A percentile compares a stretch with the other conserved stretches of the same genome.
Evolutionary conservation across 208 protist species (phyloP).

Genomic region (Wallacemonas sp.): DNA sequence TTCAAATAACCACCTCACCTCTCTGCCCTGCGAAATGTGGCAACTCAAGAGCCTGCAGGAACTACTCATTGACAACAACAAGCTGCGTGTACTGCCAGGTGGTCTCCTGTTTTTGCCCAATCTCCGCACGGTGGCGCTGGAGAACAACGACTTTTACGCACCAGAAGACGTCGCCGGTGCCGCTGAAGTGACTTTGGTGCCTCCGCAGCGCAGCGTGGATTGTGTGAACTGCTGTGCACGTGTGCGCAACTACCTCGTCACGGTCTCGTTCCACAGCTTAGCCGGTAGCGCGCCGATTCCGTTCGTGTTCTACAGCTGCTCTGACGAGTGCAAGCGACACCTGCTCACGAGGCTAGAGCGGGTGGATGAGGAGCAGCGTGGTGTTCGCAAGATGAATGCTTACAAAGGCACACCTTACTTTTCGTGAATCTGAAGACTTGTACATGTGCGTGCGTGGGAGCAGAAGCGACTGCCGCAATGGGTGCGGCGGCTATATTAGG

Average conservation of each 20-base stretch:
- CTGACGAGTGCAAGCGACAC: constrained; percentile 51
- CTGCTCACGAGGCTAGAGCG: constrained; percentile 43
- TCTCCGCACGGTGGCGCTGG: constrained; percentile 50
- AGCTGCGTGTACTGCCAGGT: constrained; percentile 63
- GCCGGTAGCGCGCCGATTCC: constrained; percentile 34
- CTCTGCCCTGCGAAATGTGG: constrained; percentile 66
- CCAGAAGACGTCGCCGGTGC: constrained; percentile 47
- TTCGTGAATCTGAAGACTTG: background rate
- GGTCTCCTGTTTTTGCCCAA: constrained; percentile 72
- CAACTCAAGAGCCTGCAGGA: constrained; percentile 71
- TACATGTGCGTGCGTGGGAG: background rate
- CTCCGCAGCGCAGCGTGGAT: constrained; percentile 51
- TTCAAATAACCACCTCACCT: constrained; percentile 62
- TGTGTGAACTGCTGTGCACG: constrained; percentile 77
- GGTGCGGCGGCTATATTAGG: too few relatives aligned
- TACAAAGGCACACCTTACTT: constrained; percentile 2
- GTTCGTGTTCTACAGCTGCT: constrained; percentile 76
- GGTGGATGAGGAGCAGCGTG: constrained; percentile 45
- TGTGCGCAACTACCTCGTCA: constrained; percentile 49
- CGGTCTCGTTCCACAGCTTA: constrained; percentile 65
- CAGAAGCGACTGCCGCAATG: too few relatives aligned
- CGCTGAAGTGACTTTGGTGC: constrained; percentile 44
- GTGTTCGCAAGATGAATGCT: constrained; percentile 13
- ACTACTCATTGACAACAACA: constrained; percentile 63
- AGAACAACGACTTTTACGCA: constrained; percentile 73